These are phyloP conservation scores for Edaphochlamys debaryana DNA, from an alignment of 139 green algal genomes.

Conservation along the genomic window DNA sequence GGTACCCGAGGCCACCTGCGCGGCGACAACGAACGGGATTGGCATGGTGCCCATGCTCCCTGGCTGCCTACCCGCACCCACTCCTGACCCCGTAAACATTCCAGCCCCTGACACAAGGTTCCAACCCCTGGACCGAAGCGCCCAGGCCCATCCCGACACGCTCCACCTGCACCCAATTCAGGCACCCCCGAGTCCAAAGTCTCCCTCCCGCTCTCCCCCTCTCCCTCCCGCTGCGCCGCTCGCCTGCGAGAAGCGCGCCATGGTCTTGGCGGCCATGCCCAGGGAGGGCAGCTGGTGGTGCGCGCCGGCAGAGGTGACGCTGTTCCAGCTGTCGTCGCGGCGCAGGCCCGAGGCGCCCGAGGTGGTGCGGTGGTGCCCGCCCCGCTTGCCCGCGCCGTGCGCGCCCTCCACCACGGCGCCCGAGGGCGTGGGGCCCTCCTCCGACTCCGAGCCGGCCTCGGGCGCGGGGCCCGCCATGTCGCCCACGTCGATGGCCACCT, in stretches of 20 bases:
- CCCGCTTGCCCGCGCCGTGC: neutral
- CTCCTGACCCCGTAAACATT: too few species aligned
- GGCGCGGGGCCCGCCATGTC: neutral
- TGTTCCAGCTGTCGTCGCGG: slow-evolving; percentile 39
- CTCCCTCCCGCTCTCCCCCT: too few species aligned
- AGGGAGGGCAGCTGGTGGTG: slow-evolving; percentile 37
- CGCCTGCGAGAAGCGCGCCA: slow-evolving; percentile 27
- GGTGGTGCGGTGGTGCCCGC: neutral
- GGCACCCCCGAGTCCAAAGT: too few species aligned
- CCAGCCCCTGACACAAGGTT: too few species aligned
- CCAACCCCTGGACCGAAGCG: too few species aligned
- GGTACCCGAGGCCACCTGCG: slow-evolving; percentile 1
- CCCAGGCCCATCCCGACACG: too few species aligned
- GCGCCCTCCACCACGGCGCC: neutral
- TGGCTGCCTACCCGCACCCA: too few species aligned
- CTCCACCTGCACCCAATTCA: too few species aligned
- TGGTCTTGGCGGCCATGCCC: slow-evolving; percentile 38
- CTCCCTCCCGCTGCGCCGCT: neutral
- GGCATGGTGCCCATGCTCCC: too few species aligned
- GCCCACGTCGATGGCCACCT: slow-evolving; percentile 34
- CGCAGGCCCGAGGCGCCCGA: neutral
- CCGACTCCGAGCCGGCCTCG: slow-evolving; percentile 22
- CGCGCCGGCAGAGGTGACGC: slow-evolving; percentile 17
- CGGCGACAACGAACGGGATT: too few species aligned
- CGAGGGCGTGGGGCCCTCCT: slow-evolving; percentile 1